A percentile compares a stretch with the other conserved stretches of the same genome.
These are phyloP conservation scores for Lineolata rhizophorae DNA, from an alignment of 495 filamentous ascomycete genomes.

Conservation along the genomic window DNA sequence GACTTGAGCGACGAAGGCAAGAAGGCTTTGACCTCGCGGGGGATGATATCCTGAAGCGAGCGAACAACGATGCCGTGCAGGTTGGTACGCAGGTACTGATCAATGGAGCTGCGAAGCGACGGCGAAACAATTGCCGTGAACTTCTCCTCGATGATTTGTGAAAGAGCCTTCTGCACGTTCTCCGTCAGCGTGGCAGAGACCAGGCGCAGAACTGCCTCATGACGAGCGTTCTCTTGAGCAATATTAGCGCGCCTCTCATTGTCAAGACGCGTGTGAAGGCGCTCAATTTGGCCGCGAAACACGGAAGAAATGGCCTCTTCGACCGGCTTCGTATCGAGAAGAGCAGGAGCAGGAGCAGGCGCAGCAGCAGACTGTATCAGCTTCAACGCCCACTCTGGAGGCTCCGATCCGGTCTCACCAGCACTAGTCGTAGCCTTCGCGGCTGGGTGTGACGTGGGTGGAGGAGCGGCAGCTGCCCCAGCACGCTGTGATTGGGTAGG, in stretches of 20 bases:
- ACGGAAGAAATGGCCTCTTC: slow-evolving; percentile 31
- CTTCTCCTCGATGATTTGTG: slow-evolving; percentile 41
- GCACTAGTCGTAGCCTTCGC: background rate
- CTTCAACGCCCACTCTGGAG: background rate
- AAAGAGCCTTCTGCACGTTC: slow-evolving; percentile 66
- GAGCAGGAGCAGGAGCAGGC: slow-evolving; percentile 8
- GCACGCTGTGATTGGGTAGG: too few relatives aligned
- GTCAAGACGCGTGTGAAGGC: slow-evolving; percentile 36
- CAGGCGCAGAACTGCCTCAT: slow-evolving; percentile 61
- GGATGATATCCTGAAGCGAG: too few relatives aligned
- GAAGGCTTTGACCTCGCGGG: slow-evolving; percentile 6
- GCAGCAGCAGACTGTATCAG: background rate
- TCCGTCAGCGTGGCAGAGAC: slow-evolving; percentile 74
- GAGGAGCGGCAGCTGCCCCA: background rate
- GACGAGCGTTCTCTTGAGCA: slow-evolving; percentile 42
- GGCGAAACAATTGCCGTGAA: too few relatives aligned
- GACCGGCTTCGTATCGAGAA: slow-evolving; percentile 27
- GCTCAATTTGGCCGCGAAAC: slow-evolving; percentile 33
- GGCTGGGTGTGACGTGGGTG: background rate
- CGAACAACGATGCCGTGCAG: too few relatives aligned
- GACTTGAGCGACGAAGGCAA: slow-evolving; percentile 30
- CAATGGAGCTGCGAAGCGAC: too few relatives aligned
- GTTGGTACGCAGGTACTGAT: too few relatives aligned
- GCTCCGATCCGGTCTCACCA: background rate
- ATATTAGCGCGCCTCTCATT: slow-evolving; percentile 42